phyloP scores from a whole-genome alignment of 345 rosid genomes.

The Acer saccharum region DNA sequence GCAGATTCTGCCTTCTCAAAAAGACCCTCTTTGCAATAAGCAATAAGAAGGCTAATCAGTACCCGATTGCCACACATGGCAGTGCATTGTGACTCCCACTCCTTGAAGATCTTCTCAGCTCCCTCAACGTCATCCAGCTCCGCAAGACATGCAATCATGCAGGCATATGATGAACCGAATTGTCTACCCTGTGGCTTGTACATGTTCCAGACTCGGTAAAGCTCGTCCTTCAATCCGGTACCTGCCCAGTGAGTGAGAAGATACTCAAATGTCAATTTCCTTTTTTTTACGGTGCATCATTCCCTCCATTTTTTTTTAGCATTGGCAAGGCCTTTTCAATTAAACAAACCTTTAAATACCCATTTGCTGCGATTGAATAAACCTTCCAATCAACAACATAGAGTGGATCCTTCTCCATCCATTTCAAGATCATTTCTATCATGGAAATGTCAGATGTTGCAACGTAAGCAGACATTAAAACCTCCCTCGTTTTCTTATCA shows the following conservation, averaged over 20 bases:
- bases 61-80: constrained; percentile 22
- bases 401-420: constrained; percentile 8
- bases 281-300: constrained; percentile 3
- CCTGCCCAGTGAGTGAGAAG: constrained; percentile 27
- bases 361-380: constrained; percentile 29
- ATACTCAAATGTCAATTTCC: constrained; percentile 4
- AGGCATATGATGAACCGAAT: background rate
- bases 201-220: constrained; percentile 31
- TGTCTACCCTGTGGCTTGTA: constrained; percentile 11
- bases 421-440: constrained; percentile 25
- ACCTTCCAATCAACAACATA: constrained; percentile 17
- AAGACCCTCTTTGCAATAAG: constrained; percentile 31
- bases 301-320: constrained; percentile 28
- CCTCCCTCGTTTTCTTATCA: no score
- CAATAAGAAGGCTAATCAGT: constrained; percentile 24
- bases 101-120: constrained; percentile 34
- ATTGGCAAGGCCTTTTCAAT: constrained; percentile 24
- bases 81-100: constrained; percentile 28
- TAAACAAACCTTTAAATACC: constrained; percentile 27
- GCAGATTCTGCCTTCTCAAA: constrained; percentile 30
- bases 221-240: constrained; percentile 24
- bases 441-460: constrained; percentile 23
- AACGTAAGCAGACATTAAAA: constrained; percentile 8
- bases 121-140: constrained; percentile 38
- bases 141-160: constrained; percentile 24